phyloP scores from a whole-genome alignment of 2,329 filamentous ascomycete genomes.

The Davidsoniella virescens region DNA sequence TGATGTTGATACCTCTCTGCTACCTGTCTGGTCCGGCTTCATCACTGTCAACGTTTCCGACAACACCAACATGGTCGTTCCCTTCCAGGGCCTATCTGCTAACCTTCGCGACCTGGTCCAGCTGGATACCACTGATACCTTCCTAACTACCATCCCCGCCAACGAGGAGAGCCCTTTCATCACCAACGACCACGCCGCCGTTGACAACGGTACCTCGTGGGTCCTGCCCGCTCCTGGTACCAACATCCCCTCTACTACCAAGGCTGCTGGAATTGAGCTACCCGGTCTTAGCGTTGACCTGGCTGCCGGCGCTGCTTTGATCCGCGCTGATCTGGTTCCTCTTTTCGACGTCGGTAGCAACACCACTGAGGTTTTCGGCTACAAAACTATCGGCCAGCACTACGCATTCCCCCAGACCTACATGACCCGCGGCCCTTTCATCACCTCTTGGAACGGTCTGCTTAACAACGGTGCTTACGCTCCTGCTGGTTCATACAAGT shows the following conservation, averaged over 20 bases:
- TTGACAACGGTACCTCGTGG: conserved; percentile 20
- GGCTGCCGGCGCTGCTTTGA: conserved; percentile 24
- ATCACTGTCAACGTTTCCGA: conserved; percentile 25
- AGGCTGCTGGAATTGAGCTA: conserved; percentile 14
- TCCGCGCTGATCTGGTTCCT: conserved; percentile 23
- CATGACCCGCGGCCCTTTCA: conserved; percentile 17
- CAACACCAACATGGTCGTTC: conserved; percentile 22
- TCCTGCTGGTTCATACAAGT: conserved; percentile 32
- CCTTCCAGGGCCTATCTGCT: conserved; percentile 24
- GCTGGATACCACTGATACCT: conserved; percentile 18
- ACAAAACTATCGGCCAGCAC: conserved; percentile 28
- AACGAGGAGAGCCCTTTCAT: conserved; percentile 13
- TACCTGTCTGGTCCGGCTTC: conserved; percentile 29
- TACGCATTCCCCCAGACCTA: conserved; percentile 23
- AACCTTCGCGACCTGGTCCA: conserved; percentile 21
- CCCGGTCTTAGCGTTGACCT: conserved; percentile 23
- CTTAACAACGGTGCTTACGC: conserved; percentile 31
- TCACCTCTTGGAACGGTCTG: conserved; percentile 28
- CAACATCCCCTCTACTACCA: conserved; percentile 3
- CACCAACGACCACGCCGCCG: conserved; percentile 18
- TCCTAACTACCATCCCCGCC: conserved; percentile 19
- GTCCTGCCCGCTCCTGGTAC: conserved; percentile 5
- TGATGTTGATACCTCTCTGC: conserved; percentile 17
- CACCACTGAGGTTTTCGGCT: conserved; percentile 21
- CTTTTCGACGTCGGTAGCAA: not conserved